Base-by-base conservation (phyloP, 805 yeast species). In the Candida montana region DNA sequence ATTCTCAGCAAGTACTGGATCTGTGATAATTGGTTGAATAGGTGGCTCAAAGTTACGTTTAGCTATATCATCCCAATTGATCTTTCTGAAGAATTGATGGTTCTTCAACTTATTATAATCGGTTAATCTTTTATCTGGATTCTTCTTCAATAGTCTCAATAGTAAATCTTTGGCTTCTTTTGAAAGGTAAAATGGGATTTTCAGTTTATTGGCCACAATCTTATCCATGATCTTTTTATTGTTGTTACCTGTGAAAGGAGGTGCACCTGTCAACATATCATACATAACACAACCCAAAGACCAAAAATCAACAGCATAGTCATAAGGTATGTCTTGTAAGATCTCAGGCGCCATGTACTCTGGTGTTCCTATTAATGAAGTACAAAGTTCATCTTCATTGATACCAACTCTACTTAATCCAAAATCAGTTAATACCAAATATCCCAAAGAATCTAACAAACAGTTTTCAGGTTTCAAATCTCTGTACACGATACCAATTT, bases 391-490 rank as follows among this genome's bases (percentile, higher is more conserved):
- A 42, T 80, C 74, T 24, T 65, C 63, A 31, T 64, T 62, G 13
- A 55, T 47, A 37, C 49, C 64, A 24, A 96, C 96, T 67, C 93
- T 91, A 27, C 96, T 86, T 41, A 91, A 72, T 2, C 99, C 99
- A 65, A 91, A 91, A 64, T 91, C 99, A 64, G 98, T 93, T 44
- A 91, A 69, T 0, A 96, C 96, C 51, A 93, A 81, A 60, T 87
- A 96, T 11, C 99, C 99, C 61, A 87, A 82, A 10, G 96, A 95
- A 63, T 91, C 98, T 39, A 91, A 69, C 48, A 91, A 65, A 51
- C 93, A 91, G 62, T 91, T 91, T 64, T 91, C 99, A 1, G 99
- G 99, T 65, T 91, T 91, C 59, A 91, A 74, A 65, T 91, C 99
- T 59, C 99, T 80, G 66, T 91, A 93, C 41, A 91, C 97, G 50